These are phyloP conservation scores for Neurospora sublineolata DNA, from an alignment of 495 filamentous ascomycete species.

Conservation along the genomic window DNA sequence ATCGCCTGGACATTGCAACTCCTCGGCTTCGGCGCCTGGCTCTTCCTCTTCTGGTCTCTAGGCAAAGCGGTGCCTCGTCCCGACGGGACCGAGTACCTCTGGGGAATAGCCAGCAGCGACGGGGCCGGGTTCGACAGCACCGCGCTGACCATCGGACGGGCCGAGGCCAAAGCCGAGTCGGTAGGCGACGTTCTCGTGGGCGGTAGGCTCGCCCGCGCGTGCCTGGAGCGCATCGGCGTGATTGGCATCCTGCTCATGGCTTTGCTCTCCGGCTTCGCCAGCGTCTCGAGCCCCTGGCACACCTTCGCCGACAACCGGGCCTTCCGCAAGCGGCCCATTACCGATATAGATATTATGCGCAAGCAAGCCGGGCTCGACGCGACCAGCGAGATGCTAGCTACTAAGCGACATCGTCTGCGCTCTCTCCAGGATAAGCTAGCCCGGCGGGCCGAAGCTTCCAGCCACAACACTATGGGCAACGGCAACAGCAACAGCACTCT, in stretches of 20 bases:
- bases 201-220: slow-evolving; percentile 53
- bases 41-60: slow-evolving; percentile 62
- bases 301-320: slow-evolving; percentile 50
- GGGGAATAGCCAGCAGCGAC: not conserved
- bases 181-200: slow-evolving; percentile 8
- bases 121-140: slow-evolving; percentile 14
- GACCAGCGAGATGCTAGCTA: slow-evolving; percentile 59
- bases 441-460: slow-evolving; percentile 16
- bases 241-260: slow-evolving; percentile 78
- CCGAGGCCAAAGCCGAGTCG: slow-evolving; percentile 11
- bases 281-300: slow-evolving; percentile 70
- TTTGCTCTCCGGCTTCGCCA: slow-evolving; percentile 68
- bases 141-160: slow-evolving; percentile 16
- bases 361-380: slow-evolving; percentile 65
- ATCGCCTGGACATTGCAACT: slow-evolving; percentile 49
- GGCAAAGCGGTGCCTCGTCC: slow-evolving; percentile 47
- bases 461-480: slow-evolving; percentile 10
- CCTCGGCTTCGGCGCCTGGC: slow-evolving; percentile 48
- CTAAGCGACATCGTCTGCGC: slow-evolving; percentile 56
- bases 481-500: slow-evolving; percentile 44
- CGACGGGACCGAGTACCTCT: slow-evolving; percentile 1
- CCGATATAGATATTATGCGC: slow-evolving; percentile 56
- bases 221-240: slow-evolving; percentile 65
- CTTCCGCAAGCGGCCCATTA: slow-evolving; percentile 38
- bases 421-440: slow-evolving; percentile 53